phyloP scores from a whole-genome alignment of 208 protist species.

The Acanthamoeba culbertsoni region DNA sequence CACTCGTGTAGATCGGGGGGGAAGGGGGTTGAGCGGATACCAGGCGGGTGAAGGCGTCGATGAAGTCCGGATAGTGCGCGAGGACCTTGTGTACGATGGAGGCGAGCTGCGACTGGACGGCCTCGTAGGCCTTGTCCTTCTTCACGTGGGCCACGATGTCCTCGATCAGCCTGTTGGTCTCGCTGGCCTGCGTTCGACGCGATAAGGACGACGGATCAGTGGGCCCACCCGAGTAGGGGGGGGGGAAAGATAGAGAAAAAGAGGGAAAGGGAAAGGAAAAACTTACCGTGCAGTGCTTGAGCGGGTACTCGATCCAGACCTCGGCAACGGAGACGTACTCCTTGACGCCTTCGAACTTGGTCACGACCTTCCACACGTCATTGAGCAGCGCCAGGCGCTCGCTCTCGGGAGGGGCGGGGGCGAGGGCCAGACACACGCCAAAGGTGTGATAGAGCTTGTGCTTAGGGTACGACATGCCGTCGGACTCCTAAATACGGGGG shows the following conservation, averaged over 20 bases:
- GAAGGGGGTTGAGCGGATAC: too few species aligned
- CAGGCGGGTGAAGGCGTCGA: constrained; percentile 65
- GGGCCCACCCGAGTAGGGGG: not conserved
- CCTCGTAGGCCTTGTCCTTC: constrained; percentile 71
- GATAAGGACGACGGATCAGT: too few species aligned
- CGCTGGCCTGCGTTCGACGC: constrained; percentile 28
- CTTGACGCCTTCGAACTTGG: constrained; percentile 67
- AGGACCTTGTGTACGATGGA: constrained; percentile 80
- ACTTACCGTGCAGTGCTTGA: constrained; percentile 79
- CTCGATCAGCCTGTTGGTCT: constrained; percentile 79
- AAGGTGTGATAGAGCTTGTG: constrained; percentile 39
- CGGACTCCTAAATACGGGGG: not conserved
- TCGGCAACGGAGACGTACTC: constrained; percentile 82
- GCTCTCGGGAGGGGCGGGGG: not conserved
- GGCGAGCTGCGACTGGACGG: constrained; percentile 73
- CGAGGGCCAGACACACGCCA: constrained; percentile 1
- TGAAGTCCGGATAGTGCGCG: constrained; percentile 60
- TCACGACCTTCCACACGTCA: constrained; percentile 81
- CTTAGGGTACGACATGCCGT: constrained; percentile 64
- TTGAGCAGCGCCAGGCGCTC: constrained; percentile 76
- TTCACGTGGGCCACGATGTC: constrained; percentile 79
- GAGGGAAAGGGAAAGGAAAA: not conserved
- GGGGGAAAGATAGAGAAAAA: not conserved
- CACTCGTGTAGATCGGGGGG: too few species aligned
- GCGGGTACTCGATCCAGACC: constrained; percentile 85